Percentiles rank a stretch among this genome's conserved stretches.
Conservation (phyloP, 2,329 filamentous ascomycete genomes). For the Oidium heveae region DNA sequence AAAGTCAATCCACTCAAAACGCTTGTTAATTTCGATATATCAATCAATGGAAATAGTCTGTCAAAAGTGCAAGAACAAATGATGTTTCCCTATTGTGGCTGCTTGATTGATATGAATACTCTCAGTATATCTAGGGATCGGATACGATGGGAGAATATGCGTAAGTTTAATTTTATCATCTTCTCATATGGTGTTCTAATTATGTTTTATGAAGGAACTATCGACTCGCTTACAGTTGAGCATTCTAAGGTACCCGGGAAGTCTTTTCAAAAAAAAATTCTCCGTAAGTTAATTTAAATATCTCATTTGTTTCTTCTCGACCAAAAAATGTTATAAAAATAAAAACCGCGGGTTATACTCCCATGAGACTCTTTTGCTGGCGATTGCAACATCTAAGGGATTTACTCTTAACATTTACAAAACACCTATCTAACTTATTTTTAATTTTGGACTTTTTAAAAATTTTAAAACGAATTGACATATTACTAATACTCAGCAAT, state of each 20-base stretch:
- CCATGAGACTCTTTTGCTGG: background rate
- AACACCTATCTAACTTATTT: background rate
- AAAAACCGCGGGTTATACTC: background rate
- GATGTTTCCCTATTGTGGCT: slow-evolving; percentile 81
- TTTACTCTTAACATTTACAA: background rate
- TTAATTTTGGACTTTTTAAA: background rate
- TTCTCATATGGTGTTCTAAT: background rate
- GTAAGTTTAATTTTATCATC: slow-evolving; percentile 17
- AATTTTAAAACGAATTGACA: background rate
- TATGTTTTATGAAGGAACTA: slow-evolving; percentile 16
- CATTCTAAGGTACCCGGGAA: slow-evolving; percentile 45
- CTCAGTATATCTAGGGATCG: slow-evolving; percentile 51
- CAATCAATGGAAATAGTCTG: slow-evolving; percentile 26
- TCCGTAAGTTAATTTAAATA: slow-evolving; percentile 22
- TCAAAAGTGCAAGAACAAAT: slow-evolving; percentile 19
- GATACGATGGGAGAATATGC: slow-evolving; percentile 22
- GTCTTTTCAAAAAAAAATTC: slow-evolving; percentile 54
- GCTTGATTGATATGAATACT: slow-evolving; percentile 45
- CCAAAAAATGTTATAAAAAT: slow-evolving; percentile 6
- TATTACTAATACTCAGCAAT: background rate
- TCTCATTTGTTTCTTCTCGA: too few species aligned
- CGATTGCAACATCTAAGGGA: background rate
- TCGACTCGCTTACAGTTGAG: slow-evolving; percentile 58
- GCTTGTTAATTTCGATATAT: slow-evolving; percentile 55
- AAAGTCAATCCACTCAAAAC: slow-evolving; percentile 54